Evolutionary conservation across 106 monocot species (phyloP), one percentile per base, ranked within the genome.

Genomic region (Dactylorhiza incarnata): DNA sequence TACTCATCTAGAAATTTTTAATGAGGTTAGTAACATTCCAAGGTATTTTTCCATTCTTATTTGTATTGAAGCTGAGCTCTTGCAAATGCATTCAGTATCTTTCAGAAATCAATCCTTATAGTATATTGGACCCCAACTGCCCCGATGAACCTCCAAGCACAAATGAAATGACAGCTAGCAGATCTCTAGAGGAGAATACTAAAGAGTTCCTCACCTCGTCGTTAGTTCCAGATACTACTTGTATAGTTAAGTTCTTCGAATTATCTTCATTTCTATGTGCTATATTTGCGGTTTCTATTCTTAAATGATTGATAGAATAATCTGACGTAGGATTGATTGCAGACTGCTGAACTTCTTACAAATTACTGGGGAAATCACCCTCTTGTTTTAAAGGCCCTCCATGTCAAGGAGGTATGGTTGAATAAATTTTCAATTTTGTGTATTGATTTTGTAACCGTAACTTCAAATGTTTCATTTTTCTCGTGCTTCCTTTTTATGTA

Each of bases 341-440:
- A 53, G 74, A 55, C 29, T 6, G 73, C 70, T 62, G 75, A 86
- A 37, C n/a, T 79, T 45, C 55, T 85, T 7, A 74, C 84, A 19
- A 53, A 75, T 25, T 49, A 49, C 11, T 90, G 90, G 90, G 78
- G 79, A 61, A 81, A 86, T 72, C 80, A 82, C 72, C 73, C 82
- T 67, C 68, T 67, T 1, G 82, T 80, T 7, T 80, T 82, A 81
- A 45, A 85, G 54, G 82, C 84, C 23, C 82, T 90, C 11, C 71
- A 80, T 45, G 72, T 90, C 68, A 74, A 62, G 37, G 69, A 84
- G 90, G 90, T 87, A 85, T 37, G 29, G 9, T 1, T 59, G 58
- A 59, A 59, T 59, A 12, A 56, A 5, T n/a, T 22, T 59, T 59
- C 58, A 22, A 6, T 8, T 0, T 0, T 59, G 58, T 59, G 20